Conservation (phyloP, 768 basidiomycete species). For the Cystofilobasidium capitatum region DNA sequence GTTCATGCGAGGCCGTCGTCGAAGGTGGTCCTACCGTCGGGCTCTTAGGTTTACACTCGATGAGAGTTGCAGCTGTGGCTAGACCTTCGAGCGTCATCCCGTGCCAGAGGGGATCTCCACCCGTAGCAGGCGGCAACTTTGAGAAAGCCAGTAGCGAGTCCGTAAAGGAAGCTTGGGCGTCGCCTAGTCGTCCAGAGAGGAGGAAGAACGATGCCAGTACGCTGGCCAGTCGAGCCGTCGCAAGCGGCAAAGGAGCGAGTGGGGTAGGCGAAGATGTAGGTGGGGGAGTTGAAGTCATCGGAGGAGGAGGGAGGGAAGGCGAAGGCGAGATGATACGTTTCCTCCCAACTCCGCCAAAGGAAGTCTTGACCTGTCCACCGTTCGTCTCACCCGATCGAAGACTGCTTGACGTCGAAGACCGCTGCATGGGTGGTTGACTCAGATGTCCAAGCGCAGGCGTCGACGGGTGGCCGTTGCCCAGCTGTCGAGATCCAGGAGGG, state of each 20-base stretch:
- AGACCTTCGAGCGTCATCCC: constrained; percentile 78
- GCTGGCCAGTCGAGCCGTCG: constrained; percentile 72
- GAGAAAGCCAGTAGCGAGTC: constrained; percentile 67
- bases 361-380: constrained; percentile 12
- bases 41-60: not conserved
- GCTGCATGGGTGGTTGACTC: constrained; percentile 2
- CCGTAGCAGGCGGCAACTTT: constrained; percentile 5
- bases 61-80: constrained; percentile 61
- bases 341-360: constrained; percentile 16
- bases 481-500: constrained; percentile 27
- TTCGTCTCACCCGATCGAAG: not conserved
- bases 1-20: not conserved
- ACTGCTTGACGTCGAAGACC: constrained; percentile 3
- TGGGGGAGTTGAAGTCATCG: not conserved
- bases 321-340: constrained; percentile 2
- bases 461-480: constrained; percentile 3
- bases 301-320: not conserved
- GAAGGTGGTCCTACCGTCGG: not conserved
- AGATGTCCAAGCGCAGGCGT: not conserved
- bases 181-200: constrained; percentile 71
- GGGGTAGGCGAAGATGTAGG: not conserved
- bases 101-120: constrained; percentile 69
- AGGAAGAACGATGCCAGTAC: constrained; percentile 80
- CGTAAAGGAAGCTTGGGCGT: constrained; percentile 75
- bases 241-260: constrained; percentile 47